phyloP scores from a whole-genome alignment of 306 rosid species.

The Acacia acuminata region DNA sequence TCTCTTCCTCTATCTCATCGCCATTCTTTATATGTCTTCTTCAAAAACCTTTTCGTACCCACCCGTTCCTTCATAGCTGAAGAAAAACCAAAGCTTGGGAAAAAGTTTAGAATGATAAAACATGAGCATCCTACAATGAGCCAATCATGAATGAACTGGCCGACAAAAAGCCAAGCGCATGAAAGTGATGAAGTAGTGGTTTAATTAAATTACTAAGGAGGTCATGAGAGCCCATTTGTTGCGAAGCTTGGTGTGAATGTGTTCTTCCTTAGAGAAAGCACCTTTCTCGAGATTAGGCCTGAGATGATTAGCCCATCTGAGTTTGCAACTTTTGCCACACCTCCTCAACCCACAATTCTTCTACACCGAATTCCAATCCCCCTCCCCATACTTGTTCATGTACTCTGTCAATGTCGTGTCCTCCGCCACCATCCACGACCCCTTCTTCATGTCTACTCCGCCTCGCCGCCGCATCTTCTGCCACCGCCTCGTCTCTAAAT shows the following conservation, averaged over 20 bases:
- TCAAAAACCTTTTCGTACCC: too few relatives aligned
- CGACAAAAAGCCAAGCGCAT: neutral
- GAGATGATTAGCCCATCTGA: constrained; percentile 91
- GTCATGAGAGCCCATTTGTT: constrained; percentile 99
- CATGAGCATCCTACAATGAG: neutral
- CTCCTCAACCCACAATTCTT: constrained; percentile 65
- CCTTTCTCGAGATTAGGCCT: constrained; percentile 85
- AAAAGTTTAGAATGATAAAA: too few relatives aligned
- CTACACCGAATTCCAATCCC: constrained; percentile 85
- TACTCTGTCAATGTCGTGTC: constrained; percentile 66
- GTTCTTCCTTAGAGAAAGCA: constrained; percentile 62
- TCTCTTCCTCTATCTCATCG: too few relatives aligned
- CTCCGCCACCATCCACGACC: constrained; percentile 84
- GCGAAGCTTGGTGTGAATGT: constrained; percentile 83
- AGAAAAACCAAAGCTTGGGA: too few relatives aligned
- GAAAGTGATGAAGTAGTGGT: neutral
- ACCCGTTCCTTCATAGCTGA: too few relatives aligned
- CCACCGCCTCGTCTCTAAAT: neutral
- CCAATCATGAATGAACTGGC: neutral
- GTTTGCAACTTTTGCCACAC: constrained; percentile 91
- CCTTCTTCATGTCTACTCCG: constrained; percentile 50
- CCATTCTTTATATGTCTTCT: too few relatives aligned
- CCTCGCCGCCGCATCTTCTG: neutral
- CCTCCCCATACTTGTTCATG: constrained; percentile 74
- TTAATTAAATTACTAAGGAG: constrained; percentile 34